These are phyloP conservation scores for Myxozyma geophila DNA, from an alignment of 805 yeast species.

Conservation along the genomic window DNA sequence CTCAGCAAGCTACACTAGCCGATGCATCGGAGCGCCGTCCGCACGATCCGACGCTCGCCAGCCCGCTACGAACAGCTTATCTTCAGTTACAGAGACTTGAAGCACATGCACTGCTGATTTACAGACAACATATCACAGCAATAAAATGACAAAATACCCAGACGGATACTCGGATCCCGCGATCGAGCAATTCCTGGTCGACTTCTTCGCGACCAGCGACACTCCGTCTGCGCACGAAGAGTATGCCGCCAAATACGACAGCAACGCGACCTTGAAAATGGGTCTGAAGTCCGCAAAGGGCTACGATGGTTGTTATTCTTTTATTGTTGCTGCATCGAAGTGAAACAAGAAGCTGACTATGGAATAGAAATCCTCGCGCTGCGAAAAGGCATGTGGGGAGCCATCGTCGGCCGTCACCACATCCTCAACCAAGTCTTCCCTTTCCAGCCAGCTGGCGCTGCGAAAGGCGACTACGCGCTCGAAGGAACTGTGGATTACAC, in stretches of 20 bases:
- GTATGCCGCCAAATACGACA: background rate
- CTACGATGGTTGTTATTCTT: background rate
- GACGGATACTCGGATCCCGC: slow-evolving; percentile 7
- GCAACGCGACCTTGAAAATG: slow-evolving; percentile 11
- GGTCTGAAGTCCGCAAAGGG: slow-evolving; percentile 14
- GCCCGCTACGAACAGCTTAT: no score
- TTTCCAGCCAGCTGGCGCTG: slow-evolving; percentile 6
- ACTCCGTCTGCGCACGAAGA: slow-evolving; percentile 2
- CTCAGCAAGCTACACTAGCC: no score
- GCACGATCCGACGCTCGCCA: no score
- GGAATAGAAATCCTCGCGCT: background rate
- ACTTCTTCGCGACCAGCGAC: slow-evolving; percentile 9
- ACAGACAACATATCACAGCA: no score
- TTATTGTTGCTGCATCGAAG: background rate
- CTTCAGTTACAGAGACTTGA: no score
- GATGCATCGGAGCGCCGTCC: no score
- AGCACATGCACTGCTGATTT: no score
- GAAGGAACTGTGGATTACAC: slow-evolving; percentile 11
- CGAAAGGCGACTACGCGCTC: slow-evolving; percentile 1
- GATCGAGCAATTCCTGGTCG: background rate
- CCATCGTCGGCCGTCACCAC: slow-evolving; percentile 17
- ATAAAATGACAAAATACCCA: slow-evolving; percentile 8
- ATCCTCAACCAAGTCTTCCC: slow-evolving; percentile 15
- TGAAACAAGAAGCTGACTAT: background rate
- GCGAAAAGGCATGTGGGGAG: slow-evolving; percentile 24